Evolutionary conservation across 1,284 basidiomycete genomes (phyloP).

Genomic region (Austropuccinia psidii): DNA sequence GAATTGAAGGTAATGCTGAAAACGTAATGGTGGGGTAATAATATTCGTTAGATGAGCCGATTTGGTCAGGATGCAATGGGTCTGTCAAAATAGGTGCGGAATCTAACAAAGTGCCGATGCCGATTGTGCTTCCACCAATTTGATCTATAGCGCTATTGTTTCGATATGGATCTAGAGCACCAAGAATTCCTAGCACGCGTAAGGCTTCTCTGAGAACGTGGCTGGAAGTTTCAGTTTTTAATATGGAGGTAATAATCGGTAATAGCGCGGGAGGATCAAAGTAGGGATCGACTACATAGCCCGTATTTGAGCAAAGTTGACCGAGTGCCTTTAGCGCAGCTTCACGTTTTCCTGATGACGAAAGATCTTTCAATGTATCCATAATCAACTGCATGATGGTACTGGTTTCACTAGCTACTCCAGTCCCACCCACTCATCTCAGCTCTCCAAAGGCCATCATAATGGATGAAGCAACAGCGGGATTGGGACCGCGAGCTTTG

Average conservation of each 20-base stretch:
- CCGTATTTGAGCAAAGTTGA: constrained; percentile 90
- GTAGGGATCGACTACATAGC: constrained; percentile 85
- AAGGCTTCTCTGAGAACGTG: constrained; percentile 75
- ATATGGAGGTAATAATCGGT: constrained; percentile 74
- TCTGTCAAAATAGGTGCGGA: constrained; percentile 53
- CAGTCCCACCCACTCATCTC: constrained; percentile 85
- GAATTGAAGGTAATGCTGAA: constrained; percentile 73
- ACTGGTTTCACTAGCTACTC: constrained; percentile 71
- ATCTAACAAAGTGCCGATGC: constrained; percentile 15
- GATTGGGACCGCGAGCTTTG: constrained; percentile 75
- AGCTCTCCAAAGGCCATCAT: constrained; percentile 92
- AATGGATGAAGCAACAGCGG: constrained; percentile 84
- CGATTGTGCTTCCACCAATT: constrained; percentile 17
- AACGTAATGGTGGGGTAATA: constrained; percentile 98
- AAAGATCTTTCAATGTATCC: constrained; percentile 74
- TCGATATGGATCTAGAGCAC: constrained; percentile 94
- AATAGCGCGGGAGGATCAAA: constrained; percentile 84
- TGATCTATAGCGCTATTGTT: constrained; percentile 60
- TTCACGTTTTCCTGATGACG: constrained; percentile 71
- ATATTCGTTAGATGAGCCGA: constrained; percentile 60
- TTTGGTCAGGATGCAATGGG: constrained; percentile 55
- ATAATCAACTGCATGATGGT: constrained; percentile 86
- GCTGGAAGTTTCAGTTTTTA: constrained; percentile 67
- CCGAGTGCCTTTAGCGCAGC: constrained; percentile 90
- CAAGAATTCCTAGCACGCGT: constrained; percentile 89